Evolutionary conservation across 78 protist genomes (phyloP).

Genomic region (Emiliania huxleyi): DNA sequence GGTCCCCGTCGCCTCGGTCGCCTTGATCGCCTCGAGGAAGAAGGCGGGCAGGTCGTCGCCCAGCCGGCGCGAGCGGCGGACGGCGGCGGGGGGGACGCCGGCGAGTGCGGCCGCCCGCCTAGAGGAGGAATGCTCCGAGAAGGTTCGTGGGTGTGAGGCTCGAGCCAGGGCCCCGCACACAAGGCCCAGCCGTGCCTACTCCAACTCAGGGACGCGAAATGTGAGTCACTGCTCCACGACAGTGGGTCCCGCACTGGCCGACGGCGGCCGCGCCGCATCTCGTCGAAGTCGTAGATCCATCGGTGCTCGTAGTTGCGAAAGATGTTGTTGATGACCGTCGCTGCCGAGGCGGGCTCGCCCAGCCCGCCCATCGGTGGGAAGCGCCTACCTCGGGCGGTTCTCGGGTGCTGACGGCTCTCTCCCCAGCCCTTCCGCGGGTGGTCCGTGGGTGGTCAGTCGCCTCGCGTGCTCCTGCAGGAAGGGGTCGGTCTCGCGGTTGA

Average conservation of each 20-base stretch:
- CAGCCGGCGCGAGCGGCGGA: not conserved
- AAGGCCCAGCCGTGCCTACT: no score
- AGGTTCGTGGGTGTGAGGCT: not conserved
- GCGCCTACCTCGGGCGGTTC: no score
- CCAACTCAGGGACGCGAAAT: no score
- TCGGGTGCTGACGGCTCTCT: no score
- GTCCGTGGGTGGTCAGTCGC: no score
- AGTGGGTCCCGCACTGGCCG: not conserved
- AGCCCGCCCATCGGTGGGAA: slow-evolving; percentile 17
- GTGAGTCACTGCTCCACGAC: not conserved
- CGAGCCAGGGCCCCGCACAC: not conserved
- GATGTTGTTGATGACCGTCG: not conserved
- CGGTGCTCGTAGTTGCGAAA: not conserved
- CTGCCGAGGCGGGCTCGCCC: not conserved
- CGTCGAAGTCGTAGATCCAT: slow-evolving; percentile 15
- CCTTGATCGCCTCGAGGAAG: not conserved
- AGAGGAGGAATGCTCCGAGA: not conserved
- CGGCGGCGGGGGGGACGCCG: not conserved
- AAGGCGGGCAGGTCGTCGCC: not conserved
- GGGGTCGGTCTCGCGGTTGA: not conserved
- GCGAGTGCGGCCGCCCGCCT: not conserved
- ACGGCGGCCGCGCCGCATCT: not conserved
- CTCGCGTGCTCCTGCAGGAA: not conserved
- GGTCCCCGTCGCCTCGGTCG: not conserved
- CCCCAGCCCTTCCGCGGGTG: no score